These are phyloP conservation scores for Cordyceps javanica DNA, from an alignment of 2,329 filamentous ascomycete species.

Conservation along the genomic window DNA sequence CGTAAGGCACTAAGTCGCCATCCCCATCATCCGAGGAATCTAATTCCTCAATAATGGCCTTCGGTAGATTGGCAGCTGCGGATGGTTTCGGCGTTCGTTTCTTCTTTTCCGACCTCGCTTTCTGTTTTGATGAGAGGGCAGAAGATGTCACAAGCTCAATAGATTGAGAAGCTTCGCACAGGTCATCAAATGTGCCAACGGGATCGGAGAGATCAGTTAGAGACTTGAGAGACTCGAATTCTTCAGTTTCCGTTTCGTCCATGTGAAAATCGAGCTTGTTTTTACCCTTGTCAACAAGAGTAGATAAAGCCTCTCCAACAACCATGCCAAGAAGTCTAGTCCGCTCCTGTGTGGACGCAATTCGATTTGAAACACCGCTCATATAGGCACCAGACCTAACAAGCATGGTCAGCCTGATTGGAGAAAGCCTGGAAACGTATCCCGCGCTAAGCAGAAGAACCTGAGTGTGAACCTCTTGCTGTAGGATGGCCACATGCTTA, in stretches of 20 bases:
- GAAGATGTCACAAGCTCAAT: background rate
- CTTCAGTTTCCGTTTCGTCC: slow-evolving; percentile 67
- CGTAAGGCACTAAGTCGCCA: slow-evolving; percentile 68
- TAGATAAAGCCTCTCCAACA: slow-evolving; percentile 66
- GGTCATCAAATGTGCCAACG: slow-evolving; percentile 49
- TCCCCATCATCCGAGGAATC: slow-evolving; percentile 54
- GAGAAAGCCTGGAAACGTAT: slow-evolving; percentile 61
- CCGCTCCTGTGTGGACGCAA: slow-evolving; percentile 67
- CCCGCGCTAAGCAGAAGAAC: slow-evolving; percentile 71
- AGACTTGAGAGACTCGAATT: slow-evolving; percentile 68
- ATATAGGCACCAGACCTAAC: slow-evolving; percentile 69
- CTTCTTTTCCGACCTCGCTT: slow-evolving; percentile 20
- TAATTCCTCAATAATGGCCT: slow-evolving; percentile 60
- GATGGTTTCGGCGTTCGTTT: slow-evolving; percentile 25
- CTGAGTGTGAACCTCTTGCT: slow-evolving; percentile 85
- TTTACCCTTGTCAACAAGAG: slow-evolving; percentile 59
- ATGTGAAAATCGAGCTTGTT: slow-evolving; percentile 77
- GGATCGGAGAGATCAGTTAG: slow-evolving; percentile 59
- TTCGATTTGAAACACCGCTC: slow-evolving; percentile 74
- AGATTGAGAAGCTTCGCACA: slow-evolving; percentile 29
- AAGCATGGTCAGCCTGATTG: slow-evolving; percentile 61
- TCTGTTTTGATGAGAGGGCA: slow-evolving; percentile 14
- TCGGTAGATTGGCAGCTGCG: slow-evolving; percentile 24
- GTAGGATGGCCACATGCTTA: slow-evolving; percentile 72
- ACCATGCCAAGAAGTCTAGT: slow-evolving; percentile 83